phyloP scores from a whole-genome alignment of 2,329 filamentous ascomycete genomes.

The Helotiales sp. region DNA sequence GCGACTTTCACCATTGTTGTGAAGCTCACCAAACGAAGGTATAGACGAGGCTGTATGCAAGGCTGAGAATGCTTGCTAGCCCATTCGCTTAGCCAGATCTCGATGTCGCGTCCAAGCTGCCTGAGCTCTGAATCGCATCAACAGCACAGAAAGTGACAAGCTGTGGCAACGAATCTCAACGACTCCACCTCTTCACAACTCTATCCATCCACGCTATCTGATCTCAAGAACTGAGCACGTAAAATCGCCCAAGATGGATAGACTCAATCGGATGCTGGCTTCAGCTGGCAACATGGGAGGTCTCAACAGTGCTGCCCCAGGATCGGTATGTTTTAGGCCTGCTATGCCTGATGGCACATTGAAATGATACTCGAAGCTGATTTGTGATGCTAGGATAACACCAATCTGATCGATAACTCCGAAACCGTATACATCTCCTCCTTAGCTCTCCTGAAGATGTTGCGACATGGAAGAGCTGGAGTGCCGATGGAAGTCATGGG shows the following conservation, averaged over 20 bases:
- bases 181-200: constrained; percentile 1
- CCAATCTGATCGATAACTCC: constrained; percentile 94
- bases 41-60: neutral
- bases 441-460: constrained; percentile 95
- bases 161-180: constrained; percentile 22
- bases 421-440: constrained; percentile 99
- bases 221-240: neutral
- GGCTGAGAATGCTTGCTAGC: too few species aligned
- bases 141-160: constrained; percentile 10
- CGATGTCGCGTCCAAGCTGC: constrained; percentile 5
- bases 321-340: constrained; percentile 52
- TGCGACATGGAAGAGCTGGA: constrained; percentile 93
- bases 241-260: constrained; percentile 65
- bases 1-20: too few species aligned
- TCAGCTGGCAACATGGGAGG: constrained; percentile 68
- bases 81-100: too few species aligned
- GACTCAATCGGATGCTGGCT: constrained; percentile 85
- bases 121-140: constrained; percentile 18
- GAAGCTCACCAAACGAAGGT: too few species aligned
- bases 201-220: neutral
- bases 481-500: constrained; percentile 99
- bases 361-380: constrained; percentile 16
- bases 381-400: constrained; percentile 66
- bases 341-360: constrained; percentile 2
- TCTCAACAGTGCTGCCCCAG: constrained; percentile 56